Percentiles rank a stretch among this genome's conserved stretches.
phyloP scores from a whole-genome alignment of 257 asterid genomes.

The Primulina tabacum region DNA sequence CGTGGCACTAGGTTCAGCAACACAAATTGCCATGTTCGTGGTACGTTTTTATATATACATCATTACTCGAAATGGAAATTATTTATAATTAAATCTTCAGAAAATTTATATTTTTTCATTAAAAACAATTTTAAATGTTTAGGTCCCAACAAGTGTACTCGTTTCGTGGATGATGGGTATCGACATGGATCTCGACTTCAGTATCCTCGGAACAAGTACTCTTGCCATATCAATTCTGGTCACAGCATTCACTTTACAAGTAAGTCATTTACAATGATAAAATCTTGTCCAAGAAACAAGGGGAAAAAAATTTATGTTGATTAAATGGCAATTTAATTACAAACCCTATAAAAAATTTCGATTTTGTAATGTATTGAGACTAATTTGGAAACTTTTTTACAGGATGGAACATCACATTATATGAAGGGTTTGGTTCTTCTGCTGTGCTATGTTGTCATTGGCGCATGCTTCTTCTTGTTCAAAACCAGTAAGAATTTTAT shows the following conservation, averaged over 20 bases:
- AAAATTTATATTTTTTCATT: not conserved
- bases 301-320: too few relatives aligned
- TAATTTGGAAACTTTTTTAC: slow-evolving; percentile 17
- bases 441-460: slow-evolving; percentile 69
- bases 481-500: slow-evolving; percentile 35
- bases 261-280: slow-evolving; percentile 1
- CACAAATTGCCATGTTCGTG: slow-evolving; percentile 79
- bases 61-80: not conserved
- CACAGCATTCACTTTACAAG: slow-evolving; percentile 73
- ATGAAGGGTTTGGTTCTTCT: slow-evolving; percentile 80
- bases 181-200: slow-evolving; percentile 65
- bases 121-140: not conserved
- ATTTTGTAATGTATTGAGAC: too few relatives aligned
- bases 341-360: too few relatives aligned
- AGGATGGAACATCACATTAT: slow-evolving; percentile 95
- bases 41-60: slow-evolving; percentile 32
- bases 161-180: slow-evolving; percentile 68
- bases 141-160: slow-evolving; percentile 67
- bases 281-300: not conserved
- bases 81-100: not conserved
- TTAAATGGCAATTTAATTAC: not conserved
- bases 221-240: slow-evolving; percentile 67
- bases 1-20: slow-evolving; percentile 63
- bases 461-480: slow-evolving; percentile 63
- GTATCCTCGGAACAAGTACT: slow-evolving; percentile 55